A percentile compares a stretch with the other conserved stretches of the same genome.
Evolutionary conservation across 352 stramenopile genomes (phyloP).

Genomic region (Phytopythium cucurbitacearum): DNA sequence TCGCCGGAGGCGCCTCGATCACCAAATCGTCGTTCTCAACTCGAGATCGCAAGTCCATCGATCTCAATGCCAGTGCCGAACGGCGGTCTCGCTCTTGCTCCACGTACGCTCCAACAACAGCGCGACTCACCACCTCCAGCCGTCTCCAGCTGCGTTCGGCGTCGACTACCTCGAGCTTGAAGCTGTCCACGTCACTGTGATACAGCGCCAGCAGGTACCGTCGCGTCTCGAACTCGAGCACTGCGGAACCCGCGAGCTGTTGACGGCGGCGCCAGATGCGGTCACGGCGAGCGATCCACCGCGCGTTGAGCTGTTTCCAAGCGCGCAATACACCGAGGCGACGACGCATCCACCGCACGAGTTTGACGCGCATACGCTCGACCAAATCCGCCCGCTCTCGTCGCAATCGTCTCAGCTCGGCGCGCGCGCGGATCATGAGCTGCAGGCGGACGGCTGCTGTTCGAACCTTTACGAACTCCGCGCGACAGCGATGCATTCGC

Average conservation of each 20-base stretch:
- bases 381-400: conserved; percentile 20
- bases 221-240: conserved; percentile 26
- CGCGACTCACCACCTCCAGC: conserved; percentile 7
- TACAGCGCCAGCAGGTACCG: conserved; percentile 38
- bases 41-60: neutral
- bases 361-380: conserved; percentile 35
- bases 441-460: conserved; percentile 10
- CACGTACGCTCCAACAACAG: conserved; percentile 15
- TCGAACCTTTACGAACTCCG: conserved; percentile 16
- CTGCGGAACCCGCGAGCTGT: conserved; percentile 20
- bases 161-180: conserved; percentile 26
- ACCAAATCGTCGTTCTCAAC: neutral
- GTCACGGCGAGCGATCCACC: conserved; percentile 31
- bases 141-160: conserved; percentile 8
- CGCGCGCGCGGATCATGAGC: conserved; percentile 27
- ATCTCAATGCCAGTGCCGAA: no score
- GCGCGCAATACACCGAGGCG: conserved; percentile 30
- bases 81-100: conserved; percentile 1
- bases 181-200: conserved; percentile 5
- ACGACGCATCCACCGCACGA: conserved; percentile 48
- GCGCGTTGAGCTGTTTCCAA: conserved; percentile 49
- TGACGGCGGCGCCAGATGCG: conserved; percentile 41
- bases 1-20: no score
- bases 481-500: conserved; percentile 16
- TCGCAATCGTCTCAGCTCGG: conserved; percentile 30